Evolutionary conservation across 345 rosid species (phyloP), one percentile per base, ranked within the genome.

Genomic region (Arabis alpina): DNA sequence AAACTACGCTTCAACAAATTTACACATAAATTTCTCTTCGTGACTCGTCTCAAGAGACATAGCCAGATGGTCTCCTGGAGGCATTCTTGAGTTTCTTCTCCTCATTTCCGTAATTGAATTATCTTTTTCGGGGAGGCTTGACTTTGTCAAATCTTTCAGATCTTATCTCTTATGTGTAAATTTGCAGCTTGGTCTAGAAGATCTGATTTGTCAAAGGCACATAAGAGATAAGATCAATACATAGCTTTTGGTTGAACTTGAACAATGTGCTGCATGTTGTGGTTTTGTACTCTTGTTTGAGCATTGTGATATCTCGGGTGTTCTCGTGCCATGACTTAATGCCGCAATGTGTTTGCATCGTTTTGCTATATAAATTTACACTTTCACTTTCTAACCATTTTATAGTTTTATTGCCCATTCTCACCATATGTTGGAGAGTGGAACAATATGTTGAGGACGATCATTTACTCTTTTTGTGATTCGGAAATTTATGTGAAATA

Each of bases 401-500:
- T 37, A 1, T 28, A 12, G 2, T 28, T 56, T 9, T 10, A 2
- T 57, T 41, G 28, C 15, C 2, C 9, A 9, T 6, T 56, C 54
- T 47, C 6, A 42, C 37, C 11, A 39, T 28, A 66, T 9, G 24
- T 47, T 55, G 43, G 16, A 32, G 24, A 8, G 28, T 55, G 30
- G 37, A 41, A 76, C 57, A 93, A 96, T 97, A 93, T 79, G 97
- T 93, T 32, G 98, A 93, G 77, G 97, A 93, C 70, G 93, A 93
- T 62, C 96, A 91, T 69, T 74, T 93, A 23, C 23, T 19, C 0
- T 19, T 19, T 19, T 1, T 19, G 23, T 19, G 23, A 19, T 1
- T 19, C 23, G 23, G 23, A 19, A 19, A 19, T 19, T 19, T 19
- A 0, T 19, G 23, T 19, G 23, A 19, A 19, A 19, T 19, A 19